Base-by-base conservation (phyloP, 2,329 filamentous ascomycete genomes). In the Colletotrichum sp. region DNA sequence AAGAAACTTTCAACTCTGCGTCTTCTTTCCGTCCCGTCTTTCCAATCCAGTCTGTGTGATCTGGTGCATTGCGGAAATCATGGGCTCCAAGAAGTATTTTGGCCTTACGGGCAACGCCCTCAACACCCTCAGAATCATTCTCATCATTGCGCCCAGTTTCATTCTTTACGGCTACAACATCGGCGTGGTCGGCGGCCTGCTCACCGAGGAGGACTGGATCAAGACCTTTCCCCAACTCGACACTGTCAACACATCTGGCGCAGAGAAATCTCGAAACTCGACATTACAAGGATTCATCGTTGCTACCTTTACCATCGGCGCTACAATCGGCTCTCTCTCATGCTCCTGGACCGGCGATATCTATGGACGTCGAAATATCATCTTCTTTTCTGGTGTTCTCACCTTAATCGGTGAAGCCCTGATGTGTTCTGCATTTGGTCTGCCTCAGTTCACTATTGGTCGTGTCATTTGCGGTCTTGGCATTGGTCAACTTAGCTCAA, bases 391-490 rank as follows among this genome's bases (percentile, higher is more conserved):
- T 6, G 87, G 84, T 5, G 76, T 82, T 18, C 86, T 89, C 76
- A 88, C 89, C 82, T 81, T 87, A 5, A 78, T 90, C 57, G 88
- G 87, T 27, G 85, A 86, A 65, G 82, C 83, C 34, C 81, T 90
- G 43, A 87, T 89, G 76, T 82, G 82, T 24, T 84, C 86, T 21
- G 82, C 88, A 6, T 89, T 86, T 77, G 69, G 78, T 5, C 82
- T 89, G 6, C 78, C 84, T 2, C 87, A 89, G 73, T 81, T 90
- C 62, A 87, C 90, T 64, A 82, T 88, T 43, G 87, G 87, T 18
- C 85, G 88, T 69, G 76, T 90, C 21, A 81, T 90, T 18, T 87
- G 87, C 24, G 88, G 88, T 36, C 82, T 88, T 69, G 89, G 88
- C 77, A 76, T 82, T 69, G 63, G 81, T 54, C 70, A 83, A 65